A percentile compares a stretch with the other conserved stretches of the same genome.
phyloP scores from a whole-genome alignment of 371 early-diverging fungal genomes.

The Mucor circinelloides region DNA sequence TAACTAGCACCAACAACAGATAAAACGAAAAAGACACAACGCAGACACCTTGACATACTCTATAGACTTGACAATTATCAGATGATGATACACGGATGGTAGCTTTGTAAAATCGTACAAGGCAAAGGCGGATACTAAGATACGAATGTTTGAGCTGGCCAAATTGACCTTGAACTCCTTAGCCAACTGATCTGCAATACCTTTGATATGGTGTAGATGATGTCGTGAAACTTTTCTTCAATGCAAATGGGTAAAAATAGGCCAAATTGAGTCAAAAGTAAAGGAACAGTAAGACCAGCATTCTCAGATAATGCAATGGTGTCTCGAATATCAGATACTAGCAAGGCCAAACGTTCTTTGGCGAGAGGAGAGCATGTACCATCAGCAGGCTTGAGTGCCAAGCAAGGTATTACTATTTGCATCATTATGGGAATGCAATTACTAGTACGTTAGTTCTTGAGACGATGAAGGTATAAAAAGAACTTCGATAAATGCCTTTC shows the following conservation, averaged over 20 bases:
- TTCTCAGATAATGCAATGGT: not conserved
- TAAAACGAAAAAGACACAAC: not conserved
- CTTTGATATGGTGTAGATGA: not conserved
- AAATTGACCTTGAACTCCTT: not conserved
- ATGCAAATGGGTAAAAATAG: not conserved
- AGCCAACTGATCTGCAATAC: not conserved
- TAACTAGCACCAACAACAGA: not conserved
- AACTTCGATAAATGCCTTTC: too few relatives aligned
- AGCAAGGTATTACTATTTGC: too few relatives aligned
- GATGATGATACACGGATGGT: not conserved
- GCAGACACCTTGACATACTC: not conserved
- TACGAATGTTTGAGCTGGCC: not conserved
- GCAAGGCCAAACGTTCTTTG: not conserved
- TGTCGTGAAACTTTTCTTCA: not conserved
- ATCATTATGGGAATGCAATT: too few relatives aligned
- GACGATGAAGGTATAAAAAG: too few relatives aligned
- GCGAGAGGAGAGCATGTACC: not conserved
- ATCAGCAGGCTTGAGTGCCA: not conserved
- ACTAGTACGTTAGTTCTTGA: too few relatives aligned
- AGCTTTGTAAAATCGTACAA: not conserved
- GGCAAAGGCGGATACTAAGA: not conserved
- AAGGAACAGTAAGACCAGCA: not conserved
- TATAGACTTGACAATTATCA: not conserved
- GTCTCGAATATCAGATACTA: not conserved
- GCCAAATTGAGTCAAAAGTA: not conserved